These are phyloP conservation scores for Aspergillus aculeatus DNA, from an alignment of 2,329 filamentous ascomycete genomes.

Conservation along the genomic window DNA sequence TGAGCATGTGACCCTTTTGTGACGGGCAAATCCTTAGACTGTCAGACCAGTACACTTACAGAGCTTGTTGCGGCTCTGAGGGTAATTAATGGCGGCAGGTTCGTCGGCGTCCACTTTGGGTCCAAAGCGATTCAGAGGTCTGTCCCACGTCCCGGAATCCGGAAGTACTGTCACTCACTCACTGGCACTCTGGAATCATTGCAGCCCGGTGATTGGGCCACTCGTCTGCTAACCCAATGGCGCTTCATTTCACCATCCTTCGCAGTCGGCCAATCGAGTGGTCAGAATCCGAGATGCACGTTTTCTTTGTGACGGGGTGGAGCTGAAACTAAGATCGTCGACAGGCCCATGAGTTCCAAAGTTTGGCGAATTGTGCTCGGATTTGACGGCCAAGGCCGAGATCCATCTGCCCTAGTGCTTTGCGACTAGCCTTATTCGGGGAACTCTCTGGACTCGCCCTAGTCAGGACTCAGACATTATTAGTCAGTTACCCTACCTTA, in stretches of 20 bases:
- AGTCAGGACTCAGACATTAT: neutral
- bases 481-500: too few relatives aligned
- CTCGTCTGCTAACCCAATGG: conserved; percentile 12
- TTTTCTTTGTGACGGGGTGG: conserved; percentile 14
- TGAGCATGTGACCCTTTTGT: neutral
- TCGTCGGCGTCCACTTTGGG: conserved; percentile 16
- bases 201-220: conserved; percentile 19
- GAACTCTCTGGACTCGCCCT: neutral
- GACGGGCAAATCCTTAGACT: neutral
- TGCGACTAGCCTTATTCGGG: conserved; percentile 1
- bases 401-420: conserved; percentile 11
- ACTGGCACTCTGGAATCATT: conserved; percentile 10
- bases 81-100: neutral
- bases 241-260: conserved; percentile 22
- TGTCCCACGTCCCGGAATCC: conserved; percentile 15
- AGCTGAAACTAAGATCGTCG: conserved; percentile 21
- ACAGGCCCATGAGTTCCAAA: conserved; percentile 10
- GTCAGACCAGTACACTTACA: neutral
- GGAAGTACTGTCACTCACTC: conserved; percentile 13
- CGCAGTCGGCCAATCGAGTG: conserved; percentile 18
- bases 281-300: conserved; percentile 14
- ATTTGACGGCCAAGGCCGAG: conserved; percentile 17
- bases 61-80: conserved; percentile 20
- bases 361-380: conserved; percentile 14
- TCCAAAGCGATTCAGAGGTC: conserved; percentile 14